Evolutionary conservation across 1,284 basidiomycete species (phyloP), one percentile per base, ranked within the genome.

Genomic region (Athelia psychrophila): DNA sequence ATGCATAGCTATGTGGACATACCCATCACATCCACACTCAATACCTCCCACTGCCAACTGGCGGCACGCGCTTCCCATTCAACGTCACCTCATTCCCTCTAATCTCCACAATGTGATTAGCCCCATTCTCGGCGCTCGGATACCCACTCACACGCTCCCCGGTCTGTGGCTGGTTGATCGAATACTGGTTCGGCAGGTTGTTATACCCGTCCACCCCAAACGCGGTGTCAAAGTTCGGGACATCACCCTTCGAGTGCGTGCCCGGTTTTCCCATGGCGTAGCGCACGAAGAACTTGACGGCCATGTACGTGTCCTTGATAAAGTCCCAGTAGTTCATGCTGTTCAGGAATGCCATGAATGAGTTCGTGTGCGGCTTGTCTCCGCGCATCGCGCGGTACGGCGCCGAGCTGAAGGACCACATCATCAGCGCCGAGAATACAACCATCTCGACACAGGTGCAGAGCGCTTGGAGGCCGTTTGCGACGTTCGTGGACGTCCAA

Each of bases 381-480:
- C 56, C 64, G 10, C 65, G 70, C 38, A 64, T 54, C 15, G 63
- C 33, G 54, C 52, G 68, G 66, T 95, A 94, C 55, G 93, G 90
- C 0, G 70, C 77, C 60, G 79, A 76, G 9, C 77, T 77, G 63
- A 93, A 95, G 0, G 93, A 88, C 87, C 89, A 93, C 70, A 80
- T 76, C 85, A 93, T 93, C 50, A 88, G 71, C 1, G 68, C 55
- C 6, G 90, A 77, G 65, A 94, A 93, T 63, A 93, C 73, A 33
- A 94, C 85, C 91, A 93, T 93, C 86, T 95, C 93, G 45, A 94
- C 81, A 56, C 88, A 91, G 15, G 83, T 93, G 15, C 87, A 74
- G 15, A 96, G 75, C 0, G 93, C 91, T 54, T 84, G 89, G 32
- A 95, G 66, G 0, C 93, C 93, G 56, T 95, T 81, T 1, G 91